Conservation (phyloP, 1,284 basidiomycete genomes). For the Heterobasidion irregulare region DNA sequence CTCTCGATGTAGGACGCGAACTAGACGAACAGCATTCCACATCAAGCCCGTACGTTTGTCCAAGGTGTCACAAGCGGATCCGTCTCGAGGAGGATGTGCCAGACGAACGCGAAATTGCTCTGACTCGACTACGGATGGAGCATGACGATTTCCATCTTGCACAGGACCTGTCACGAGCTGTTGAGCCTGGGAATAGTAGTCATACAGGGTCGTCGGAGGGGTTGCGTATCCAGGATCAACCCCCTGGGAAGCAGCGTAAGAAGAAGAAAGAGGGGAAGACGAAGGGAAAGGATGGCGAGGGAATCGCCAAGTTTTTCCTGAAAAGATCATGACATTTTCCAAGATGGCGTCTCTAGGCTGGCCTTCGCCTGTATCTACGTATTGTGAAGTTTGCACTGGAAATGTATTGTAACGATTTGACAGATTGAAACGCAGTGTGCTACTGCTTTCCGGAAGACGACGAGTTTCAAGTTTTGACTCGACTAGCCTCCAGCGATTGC, state of each 20-base stretch:
- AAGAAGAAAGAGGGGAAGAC: slow-evolving; percentile 18
- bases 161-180: slow-evolving; percentile 47
- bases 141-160: slow-evolving; percentile 88
- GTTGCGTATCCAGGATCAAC: slow-evolving; percentile 9
- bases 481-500: too few relatives aligned
- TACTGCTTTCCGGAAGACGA: too few relatives aligned
- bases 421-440: too few relatives aligned
- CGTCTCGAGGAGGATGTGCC: slow-evolving; percentile 13
- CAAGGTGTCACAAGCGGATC: slow-evolving; percentile 43
- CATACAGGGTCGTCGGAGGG: background rate
- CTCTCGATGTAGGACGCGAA: background rate
- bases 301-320: slow-evolving; percentile 74
- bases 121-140: slow-evolving; percentile 52
- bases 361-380: too few relatives aligned
- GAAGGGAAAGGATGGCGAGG: slow-evolving; percentile 21
- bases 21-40: background rate
- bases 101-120: slow-evolving; percentile 21
- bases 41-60: slow-evolving; percentile 35
- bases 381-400: too few relatives aligned
- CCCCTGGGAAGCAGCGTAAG: slow-evolving; percentile 23
- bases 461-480: too few relatives aligned
- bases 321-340: background rate
- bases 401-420: too few relatives aligned
- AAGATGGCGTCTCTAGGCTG: too few relatives aligned
- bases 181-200: slow-evolving; percentile 5